Conservation (phyloP, 2,329 filamentous ascomycete species). For the Xylaria sp. region DNA sequence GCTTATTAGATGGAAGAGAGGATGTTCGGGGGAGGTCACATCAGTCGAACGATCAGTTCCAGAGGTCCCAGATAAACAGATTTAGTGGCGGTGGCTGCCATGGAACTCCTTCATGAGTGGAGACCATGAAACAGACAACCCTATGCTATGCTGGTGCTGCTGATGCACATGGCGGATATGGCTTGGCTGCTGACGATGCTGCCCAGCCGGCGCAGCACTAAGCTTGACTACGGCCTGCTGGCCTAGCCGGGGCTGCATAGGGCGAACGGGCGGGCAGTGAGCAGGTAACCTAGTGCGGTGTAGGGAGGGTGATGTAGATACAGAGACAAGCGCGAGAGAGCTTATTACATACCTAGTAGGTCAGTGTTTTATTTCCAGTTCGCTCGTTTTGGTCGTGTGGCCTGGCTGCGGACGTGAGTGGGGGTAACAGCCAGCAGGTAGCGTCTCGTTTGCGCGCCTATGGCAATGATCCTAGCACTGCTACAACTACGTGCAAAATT, state of each 20-base stretch:
- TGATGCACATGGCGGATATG: conserved; percentile 49
- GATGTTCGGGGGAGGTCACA: conserved; percentile 44
- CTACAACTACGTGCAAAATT: conserved; percentile 25
- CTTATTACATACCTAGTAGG: conserved; percentile 13
- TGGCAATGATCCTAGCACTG: conserved; percentile 31
- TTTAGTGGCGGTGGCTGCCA: conserved; percentile 51
- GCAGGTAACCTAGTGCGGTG: conserved; percentile 1
- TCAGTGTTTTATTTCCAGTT: conserved; percentile 30
- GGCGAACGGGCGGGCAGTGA: conserved; percentile 27
- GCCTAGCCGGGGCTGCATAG: conserved; percentile 34
- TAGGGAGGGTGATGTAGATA: background rate
- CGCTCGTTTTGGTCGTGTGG: conserved; percentile 30
- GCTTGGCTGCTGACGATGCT: conserved; percentile 44
- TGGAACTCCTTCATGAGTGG: conserved; percentile 52
- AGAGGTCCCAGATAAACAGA: conserved; percentile 44
- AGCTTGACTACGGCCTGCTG: conserved; percentile 24
- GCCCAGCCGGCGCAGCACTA: conserved; percentile 32
- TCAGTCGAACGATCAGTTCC: conserved; percentile 43
- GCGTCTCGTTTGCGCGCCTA: conserved; percentile 40
- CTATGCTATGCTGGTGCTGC: conserved; percentile 43
- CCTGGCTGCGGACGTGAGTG: conserved; percentile 35
- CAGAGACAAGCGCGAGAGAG: background rate
- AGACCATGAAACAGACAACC: conserved; percentile 48
- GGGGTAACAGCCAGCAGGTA: conserved; percentile 17
- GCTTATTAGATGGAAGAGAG: conserved; percentile 41